Evolutionary conservation across 1,139 yeast genomes (phyloP).

Genomic region (Petasospora rhodanensis): DNA sequence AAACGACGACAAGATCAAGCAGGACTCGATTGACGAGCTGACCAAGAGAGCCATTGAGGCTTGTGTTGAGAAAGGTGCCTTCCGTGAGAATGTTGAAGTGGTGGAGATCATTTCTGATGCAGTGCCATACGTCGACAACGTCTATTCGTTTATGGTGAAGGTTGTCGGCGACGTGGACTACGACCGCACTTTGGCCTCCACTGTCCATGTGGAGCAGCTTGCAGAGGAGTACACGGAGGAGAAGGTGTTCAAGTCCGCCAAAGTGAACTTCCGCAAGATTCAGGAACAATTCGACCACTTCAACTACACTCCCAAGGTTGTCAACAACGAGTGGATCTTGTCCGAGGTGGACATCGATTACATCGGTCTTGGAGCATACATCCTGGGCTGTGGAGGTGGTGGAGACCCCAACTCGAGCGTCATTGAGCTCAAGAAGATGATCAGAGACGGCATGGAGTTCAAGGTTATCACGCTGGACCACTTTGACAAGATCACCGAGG

Average conservation of each 20-base stretch:
- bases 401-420: conserved; percentile 39
- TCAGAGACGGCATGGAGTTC: conserved; percentile 33
- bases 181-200: conserved; percentile 13
- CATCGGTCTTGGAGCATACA: conserved; percentile 38
- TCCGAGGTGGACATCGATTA: conserved; percentile 38
- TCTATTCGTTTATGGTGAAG: conserved; percentile 33
- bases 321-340: conserved; percentile 37
- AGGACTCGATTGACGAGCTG: conserved; percentile 26
- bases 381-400: conserved; percentile 47
- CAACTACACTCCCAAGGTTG: conserved; percentile 34
- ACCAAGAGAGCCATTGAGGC: conserved; percentile 25
- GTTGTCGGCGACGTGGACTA: conserved; percentile 39
- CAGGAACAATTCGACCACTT: conserved; percentile 24
- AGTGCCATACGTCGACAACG: conserved; percentile 36
- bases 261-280: too few species aligned
- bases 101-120: conserved; percentile 33
- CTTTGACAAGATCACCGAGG: conserved; percentile 21
- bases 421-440: conserved; percentile 31
- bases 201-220: conserved; percentile 10
- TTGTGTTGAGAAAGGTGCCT: conserved; percentile 30
- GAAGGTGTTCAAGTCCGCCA: too few species aligned
- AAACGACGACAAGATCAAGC: conserved; percentile 19
- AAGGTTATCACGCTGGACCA: conserved; percentile 35
- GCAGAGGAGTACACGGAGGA: too few species aligned
- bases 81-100: conserved; percentile 27